Conservation (phyloP, 106 monocot species). For the Xerophyta viscosa region DNA sequence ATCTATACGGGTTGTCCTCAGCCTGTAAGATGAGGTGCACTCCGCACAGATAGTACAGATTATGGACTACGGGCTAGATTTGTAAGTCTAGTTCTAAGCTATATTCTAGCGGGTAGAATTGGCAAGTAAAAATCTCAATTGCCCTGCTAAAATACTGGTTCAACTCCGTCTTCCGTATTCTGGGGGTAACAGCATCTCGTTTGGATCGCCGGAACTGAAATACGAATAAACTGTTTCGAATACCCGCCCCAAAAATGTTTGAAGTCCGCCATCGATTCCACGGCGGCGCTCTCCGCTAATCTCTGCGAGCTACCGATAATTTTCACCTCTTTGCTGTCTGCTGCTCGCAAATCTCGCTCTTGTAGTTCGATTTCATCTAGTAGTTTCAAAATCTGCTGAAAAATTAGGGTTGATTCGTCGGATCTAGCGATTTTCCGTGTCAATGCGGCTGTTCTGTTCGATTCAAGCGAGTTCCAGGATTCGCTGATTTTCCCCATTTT, state of each 20-base stretch:
- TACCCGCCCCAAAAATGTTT: not conserved
- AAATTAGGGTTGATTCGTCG: not conserved
- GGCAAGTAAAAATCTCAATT: too few species aligned
- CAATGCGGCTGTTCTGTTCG: not conserved
- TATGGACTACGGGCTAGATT: too few species aligned
- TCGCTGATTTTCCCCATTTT: not conserved
- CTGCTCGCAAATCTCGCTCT: not conserved
- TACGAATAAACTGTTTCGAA: not conserved
- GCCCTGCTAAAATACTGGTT: too few species aligned
- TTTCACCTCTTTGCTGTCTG: not conserved
- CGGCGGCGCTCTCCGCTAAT: not conserved
- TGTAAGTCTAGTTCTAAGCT: too few species aligned
- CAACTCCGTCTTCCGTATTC: too few species aligned
- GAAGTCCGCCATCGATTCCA: not conserved
- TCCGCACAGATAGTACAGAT: too few species aligned
- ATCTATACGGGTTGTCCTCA: too few species aligned
- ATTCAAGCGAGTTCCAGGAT: not conserved
- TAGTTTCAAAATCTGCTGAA: not conserved
- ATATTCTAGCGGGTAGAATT: too few species aligned
- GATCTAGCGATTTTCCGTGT: not conserved
- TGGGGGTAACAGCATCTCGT: too few species aligned
- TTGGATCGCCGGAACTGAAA: slow-evolving; percentile 7
- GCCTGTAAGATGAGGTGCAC: too few species aligned
- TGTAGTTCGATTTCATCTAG: too few species aligned
- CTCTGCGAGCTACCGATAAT: too few species aligned